Conservation (phyloP, 2,329 filamentous ascomycete genomes). For the Chrysoporthe austroafricana region DNA sequence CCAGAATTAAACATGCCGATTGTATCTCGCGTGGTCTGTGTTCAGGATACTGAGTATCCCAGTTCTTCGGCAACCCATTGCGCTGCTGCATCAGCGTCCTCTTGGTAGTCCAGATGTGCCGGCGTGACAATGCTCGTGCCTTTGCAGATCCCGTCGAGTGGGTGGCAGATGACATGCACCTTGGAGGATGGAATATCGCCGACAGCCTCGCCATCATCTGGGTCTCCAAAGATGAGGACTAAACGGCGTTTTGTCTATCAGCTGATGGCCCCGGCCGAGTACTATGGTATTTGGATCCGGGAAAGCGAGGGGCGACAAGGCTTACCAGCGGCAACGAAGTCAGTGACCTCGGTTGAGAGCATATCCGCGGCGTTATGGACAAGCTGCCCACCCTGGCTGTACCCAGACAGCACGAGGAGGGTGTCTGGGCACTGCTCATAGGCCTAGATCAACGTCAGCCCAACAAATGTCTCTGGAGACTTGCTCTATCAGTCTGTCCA, state of each 20-base stretch:
- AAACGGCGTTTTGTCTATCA: background rate
- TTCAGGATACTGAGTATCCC: constrained; percentile 11
- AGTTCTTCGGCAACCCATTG: constrained; percentile 19
- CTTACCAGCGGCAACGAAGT: constrained; percentile 29
- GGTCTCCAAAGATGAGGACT: constrained; percentile 37
- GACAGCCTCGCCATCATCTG: constrained; percentile 28
- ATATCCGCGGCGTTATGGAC: constrained; percentile 35
- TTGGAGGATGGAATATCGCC: constrained; percentile 21
- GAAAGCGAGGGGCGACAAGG: background rate
- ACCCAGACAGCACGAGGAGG: constrained; percentile 47
- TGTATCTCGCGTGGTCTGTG: background rate
- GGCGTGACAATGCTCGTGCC: constrained; percentile 12
- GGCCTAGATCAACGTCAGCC: constrained; percentile 7
- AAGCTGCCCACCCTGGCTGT: constrained; percentile 38
- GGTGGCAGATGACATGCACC: constrained; percentile 30
- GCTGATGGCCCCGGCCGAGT: background rate
- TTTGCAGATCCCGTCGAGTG: constrained; percentile 29
- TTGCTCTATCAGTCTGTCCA: background rate
- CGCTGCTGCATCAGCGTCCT: constrained; percentile 19
- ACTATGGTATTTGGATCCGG: background rate
- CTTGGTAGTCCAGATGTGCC: constrained; percentile 26
- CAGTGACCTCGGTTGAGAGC: constrained; percentile 29
- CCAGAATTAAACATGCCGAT: background rate
- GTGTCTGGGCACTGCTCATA: constrained; percentile 42
- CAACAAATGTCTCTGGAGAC: background rate